Base-by-base conservation (phyloP, 116 monocot genomes). In the Iris pallida region DNA sequence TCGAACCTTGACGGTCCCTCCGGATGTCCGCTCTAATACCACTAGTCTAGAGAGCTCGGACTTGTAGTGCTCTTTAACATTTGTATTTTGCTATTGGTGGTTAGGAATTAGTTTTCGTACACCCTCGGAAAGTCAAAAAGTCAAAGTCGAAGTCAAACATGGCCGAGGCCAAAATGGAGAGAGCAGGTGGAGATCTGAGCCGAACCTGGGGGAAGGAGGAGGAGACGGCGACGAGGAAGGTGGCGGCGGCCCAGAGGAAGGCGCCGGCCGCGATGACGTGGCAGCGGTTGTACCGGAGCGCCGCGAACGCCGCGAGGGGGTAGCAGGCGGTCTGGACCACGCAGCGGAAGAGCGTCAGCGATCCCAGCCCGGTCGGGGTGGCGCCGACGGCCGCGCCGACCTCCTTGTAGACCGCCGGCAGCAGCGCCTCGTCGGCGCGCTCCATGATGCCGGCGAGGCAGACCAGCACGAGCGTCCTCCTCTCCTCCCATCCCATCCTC, bases 361-460 rank as follows among this genome's bases (percentile, higher is more conserved):
- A 75, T 0, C 92, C 96, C 9, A 96, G 82, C 3, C 85, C 79
- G 8, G 87, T 61, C 4, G 89, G 96, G 4, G 77, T 60, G 7
- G 82, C 72, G 72, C 79, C 70, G 42, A 96, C 72, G 53, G 82
- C 89, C 17, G 61, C 86, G 0, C 96, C 85, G 16, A 96, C 89
- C 76, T 96, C 96, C 52, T 78, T 73, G 85, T 89, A 92, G 55
- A 96, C 92, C 17, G 86, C 76, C 61, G 96, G 92, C 19, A 96
- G 81, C 55, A 96, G 81, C 53, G 96, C 79, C 81, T 96, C 92
- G 77, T 96, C 96, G 43, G 96, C 92, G 8, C 81, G 64, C 77
- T 96, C 96, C 96, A 96, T 96, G 68, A 96, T 89, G 11, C 85
- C 84, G 0, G 92, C 96, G 41, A 92, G 58, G 74, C 89, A 92